Evolutionary conservation across 2,329 filamentous ascomycete genomes (phyloP).

Genomic region (Colletotrichum acutatum): DNA sequence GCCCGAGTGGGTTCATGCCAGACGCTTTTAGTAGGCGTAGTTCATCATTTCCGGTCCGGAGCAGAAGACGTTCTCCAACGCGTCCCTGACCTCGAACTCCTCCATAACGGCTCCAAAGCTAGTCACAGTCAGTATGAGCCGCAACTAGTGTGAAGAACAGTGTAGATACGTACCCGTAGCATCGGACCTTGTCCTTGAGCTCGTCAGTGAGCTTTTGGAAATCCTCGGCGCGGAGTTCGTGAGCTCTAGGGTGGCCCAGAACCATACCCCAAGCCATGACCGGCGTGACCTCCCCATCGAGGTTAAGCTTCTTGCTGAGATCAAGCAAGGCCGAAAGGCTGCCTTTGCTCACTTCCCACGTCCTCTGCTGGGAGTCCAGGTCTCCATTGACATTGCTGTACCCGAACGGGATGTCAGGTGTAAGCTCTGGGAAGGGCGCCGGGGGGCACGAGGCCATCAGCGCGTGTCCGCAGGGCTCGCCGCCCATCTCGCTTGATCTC

Average conservation of each 20-base stretch:
- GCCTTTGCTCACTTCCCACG: conserved; percentile 81
- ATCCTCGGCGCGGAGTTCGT: conserved; percentile 73
- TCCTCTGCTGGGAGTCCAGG: conserved; percentile 70
- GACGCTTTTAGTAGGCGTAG: not conserved
- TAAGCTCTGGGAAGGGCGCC: conserved; percentile 64
- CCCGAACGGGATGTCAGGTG: conserved; percentile 64
- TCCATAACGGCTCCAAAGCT: conserved; percentile 74
- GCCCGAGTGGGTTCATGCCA: not conserved
- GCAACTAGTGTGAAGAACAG: not conserved
- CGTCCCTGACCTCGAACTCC: conserved; percentile 79
- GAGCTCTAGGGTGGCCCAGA: conserved; percentile 75
- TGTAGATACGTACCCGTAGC: conserved; percentile 82
- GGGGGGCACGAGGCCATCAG: conserved; percentile 94
- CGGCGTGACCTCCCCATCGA: conserved; percentile 92
- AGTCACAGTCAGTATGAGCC: conserved; percentile 16
- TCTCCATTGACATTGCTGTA: conserved; percentile 49
- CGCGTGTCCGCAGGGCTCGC: conserved; percentile 85
- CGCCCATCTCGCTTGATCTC: conserved; percentile 66
- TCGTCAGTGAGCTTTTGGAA: conserved; percentile 78
- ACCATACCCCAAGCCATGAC: conserved; percentile 95
- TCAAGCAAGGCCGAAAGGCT: conserved; percentile 86
- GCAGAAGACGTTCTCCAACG: conserved; percentile 76
- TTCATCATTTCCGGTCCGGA: conserved; percentile 33
- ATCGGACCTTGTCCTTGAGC: conserved; percentile 83
- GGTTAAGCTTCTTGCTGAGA: conserved; percentile 82